Base-by-base conservation (phyloP, 257 asterid genomes). In the Solanum sitiens region DNA sequence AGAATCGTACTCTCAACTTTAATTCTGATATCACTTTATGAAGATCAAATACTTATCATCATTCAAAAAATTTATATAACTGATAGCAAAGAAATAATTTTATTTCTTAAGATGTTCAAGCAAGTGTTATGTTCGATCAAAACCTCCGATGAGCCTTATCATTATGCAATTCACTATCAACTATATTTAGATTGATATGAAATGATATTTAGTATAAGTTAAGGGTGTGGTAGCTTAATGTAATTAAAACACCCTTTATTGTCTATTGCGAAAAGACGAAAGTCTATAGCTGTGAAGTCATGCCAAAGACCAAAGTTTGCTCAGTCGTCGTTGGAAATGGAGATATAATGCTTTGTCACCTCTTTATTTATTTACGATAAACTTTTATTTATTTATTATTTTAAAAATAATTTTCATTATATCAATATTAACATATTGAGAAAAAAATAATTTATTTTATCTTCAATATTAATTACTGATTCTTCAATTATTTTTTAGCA, bases 1-100 rank as follows among this genome's bases (percentile, higher is more conserved):
- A 0, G 0, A 59, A 21, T 21, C 2, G 0, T 20, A 21, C 6
- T 20, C 1, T 3, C 5, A 23, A 59, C 2, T 3, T 59, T 21
- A 23, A 21, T 2, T 59, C 2, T 3, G 0, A 56, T 18, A 0
- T 6, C 8, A 6, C 4, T 20, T 59, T 6, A 0, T 0, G 8
- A 56, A 5, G 5, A 59, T 59, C 11, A 59, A 59, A 59, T 20
- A 8, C 25, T 59, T 59, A 21, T 2, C 4, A 56, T 56, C 65
- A 53, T 20, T 59, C 12, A 21, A 21, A 20, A 21, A 59, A 3
- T 8, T 8, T 21, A 59, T 3, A 59, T 21, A 20, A 20, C 6
- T 59, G 1, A 59, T 59, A 21, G 12, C 67, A 59, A 9, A 1
- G 5, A 0, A 3, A 20, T 2, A 59, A 9, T 8, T 20, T 56